These are phyloP conservation scores for Crassisporium funariophilum DNA, from an alignment of 768 basidiomycete genomes.

Conservation along the genomic window DNA sequence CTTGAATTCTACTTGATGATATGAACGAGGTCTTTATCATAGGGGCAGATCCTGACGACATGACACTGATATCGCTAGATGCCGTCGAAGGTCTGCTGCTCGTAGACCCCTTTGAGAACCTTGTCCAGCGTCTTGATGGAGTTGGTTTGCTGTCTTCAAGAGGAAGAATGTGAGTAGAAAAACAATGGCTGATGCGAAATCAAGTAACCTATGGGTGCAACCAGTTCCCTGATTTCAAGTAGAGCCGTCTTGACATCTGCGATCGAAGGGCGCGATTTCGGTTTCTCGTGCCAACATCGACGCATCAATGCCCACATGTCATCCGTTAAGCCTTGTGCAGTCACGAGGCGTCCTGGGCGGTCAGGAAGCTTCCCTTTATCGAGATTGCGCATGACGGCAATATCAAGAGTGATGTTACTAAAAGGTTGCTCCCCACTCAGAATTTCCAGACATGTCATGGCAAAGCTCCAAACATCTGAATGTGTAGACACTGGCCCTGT, in stretches of 20 bases:
- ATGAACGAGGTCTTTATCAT: background rate
- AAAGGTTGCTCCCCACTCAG: slow-evolving; percentile 45
- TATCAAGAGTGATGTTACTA: slow-evolving; percentile 30
- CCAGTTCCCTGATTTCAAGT: slow-evolving; percentile 21
- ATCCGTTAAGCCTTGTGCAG: slow-evolving; percentile 34
- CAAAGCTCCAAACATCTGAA: slow-evolving; percentile 54
- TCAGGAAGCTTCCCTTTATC: slow-evolving; percentile 38
- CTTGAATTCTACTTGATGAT: background rate
- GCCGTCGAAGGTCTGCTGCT: slow-evolving; percentile 16
- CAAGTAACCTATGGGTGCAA: slow-evolving; percentile 1
- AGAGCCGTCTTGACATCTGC: slow-evolving; percentile 30
- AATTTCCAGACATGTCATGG: slow-evolving; percentile 48
- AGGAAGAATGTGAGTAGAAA: too few species aligned
- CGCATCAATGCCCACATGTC: slow-evolving; percentile 45
- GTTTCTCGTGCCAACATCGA: slow-evolving; percentile 44
- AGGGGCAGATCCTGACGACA: too few species aligned
- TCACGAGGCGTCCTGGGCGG: slow-evolving; percentile 33
- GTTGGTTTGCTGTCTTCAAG: background rate
- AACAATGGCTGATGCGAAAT: background rate
- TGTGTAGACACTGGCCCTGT: slow-evolving; percentile 32
- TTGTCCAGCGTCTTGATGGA: background rate
- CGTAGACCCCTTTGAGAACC: too few species aligned
- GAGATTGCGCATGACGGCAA: slow-evolving; percentile 37
- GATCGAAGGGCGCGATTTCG: slow-evolving; percentile 41
- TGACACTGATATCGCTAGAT: slow-evolving; percentile 7